Evolutionary conservation across 2,329 filamentous ascomycete genomes (phyloP), one percentile per base, ranked within the genome.

Genomic region (Paraphoma sp.): DNA sequence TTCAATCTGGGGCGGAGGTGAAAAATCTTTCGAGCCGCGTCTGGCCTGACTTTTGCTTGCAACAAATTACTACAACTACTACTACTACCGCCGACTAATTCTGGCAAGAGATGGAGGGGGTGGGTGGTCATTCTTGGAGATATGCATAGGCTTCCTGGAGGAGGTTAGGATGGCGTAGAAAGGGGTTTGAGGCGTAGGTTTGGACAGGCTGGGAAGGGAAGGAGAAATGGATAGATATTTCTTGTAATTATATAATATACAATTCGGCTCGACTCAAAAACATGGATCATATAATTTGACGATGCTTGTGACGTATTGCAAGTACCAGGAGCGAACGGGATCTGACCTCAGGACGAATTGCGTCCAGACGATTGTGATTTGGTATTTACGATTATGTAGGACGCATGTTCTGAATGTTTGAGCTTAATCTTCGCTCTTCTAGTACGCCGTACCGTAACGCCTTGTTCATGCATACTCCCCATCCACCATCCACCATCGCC

Each of bases 391-490:
- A 36, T 36, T 36, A 36, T 10, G 14, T 36, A 14, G 40, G 40
- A 42, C 16, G n/a, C 16, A 42, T 42, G 10, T 9, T 4, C 10
- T 16, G 3, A 3, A 9, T 2, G 8, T 16, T 42, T 9, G 40
- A 42, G 40, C 40, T 42, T 16, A 9, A n/a, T 42, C 16, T 9
- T 8, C 16, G 16, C 28, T 36, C n/a, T 11, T 45, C 16, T 45
- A 14, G 30, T 31, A 38, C 23, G 17, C 18, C 29, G 23, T 44
- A 54, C 18, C 29, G 23, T 44, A 54, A 59, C 56, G 51, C 56
- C 53, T 45, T 45, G 44, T 14, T 45, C 16, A 6, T 9, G 51
- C 12, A 10, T 10, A 36, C 33, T 36, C 10, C 33, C 33, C 14
- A 3, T 7, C 33, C 33, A 10, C 33, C 14, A 3, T 7, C 33